A percentile compares a stretch with the other conserved stretches of the same genome.
Evolutionary conservation across 306 rosid genomes (phyloP).

Genomic region (Prunus salicina): DNA sequence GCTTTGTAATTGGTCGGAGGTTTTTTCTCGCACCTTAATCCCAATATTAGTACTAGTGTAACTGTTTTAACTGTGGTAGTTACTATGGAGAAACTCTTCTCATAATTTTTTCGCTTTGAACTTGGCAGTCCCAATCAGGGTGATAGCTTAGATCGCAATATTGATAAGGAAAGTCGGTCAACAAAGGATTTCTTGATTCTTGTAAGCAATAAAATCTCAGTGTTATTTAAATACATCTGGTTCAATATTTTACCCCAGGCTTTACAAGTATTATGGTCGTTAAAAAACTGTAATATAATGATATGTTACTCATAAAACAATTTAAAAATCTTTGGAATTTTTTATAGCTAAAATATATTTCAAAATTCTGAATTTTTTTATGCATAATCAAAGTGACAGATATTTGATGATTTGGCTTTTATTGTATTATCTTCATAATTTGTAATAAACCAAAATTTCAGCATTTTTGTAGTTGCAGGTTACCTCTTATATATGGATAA

Average conservation of each 20-base stretch:
- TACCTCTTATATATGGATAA: neutral
- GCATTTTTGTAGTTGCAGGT: conserved; percentile 7
- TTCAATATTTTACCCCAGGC: neutral
- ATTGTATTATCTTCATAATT: neutral
- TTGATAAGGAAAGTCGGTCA: conserved; percentile 65
- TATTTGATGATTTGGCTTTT: conserved; percentile 3
- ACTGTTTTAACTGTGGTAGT: neutral
- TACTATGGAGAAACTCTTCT: conserved; percentile 7
- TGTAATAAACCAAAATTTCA: neutral
- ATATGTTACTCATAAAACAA: neutral
- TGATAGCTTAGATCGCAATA: conserved; percentile 94
- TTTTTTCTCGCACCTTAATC: conserved; percentile 47
- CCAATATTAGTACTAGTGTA: neutral
- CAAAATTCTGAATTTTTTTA: neutral
- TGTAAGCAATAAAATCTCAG: conserved; percentile 53
- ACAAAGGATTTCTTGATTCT: conserved; percentile 91
- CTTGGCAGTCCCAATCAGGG: conserved; percentile 84
- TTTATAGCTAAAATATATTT: neutral
- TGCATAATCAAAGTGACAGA: neutral
- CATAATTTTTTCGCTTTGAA: conserved; percentile 18
- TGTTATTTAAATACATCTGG: conserved; percentile 16
- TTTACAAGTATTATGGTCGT: conserved; percentile 8
- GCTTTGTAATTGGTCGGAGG: conserved; percentile 98
- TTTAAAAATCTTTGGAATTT: neutral
- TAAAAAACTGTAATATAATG: neutral